These are phyloP conservation scores for Paramecium octaurelia DNA, from an alignment of 73 alveolate species.

Conservation along the genomic window DNA sequence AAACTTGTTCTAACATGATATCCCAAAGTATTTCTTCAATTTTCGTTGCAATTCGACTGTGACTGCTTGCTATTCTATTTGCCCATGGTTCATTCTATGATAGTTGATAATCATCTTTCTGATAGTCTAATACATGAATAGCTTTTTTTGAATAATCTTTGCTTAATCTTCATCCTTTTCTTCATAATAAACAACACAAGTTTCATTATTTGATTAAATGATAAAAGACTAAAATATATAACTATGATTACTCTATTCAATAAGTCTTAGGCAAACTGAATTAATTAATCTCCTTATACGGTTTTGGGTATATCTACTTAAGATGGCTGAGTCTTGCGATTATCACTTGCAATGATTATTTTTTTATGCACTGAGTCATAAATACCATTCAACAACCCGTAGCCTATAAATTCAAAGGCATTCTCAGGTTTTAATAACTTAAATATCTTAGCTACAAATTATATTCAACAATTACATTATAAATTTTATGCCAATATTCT, in stretches of 20 bases:
- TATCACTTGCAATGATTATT: slow-evolving; percentile 33
- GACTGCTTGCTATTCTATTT: neutral
- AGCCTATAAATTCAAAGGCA: slow-evolving; percentile 18
- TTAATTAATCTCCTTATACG: neutral
- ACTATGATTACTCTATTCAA: neutral
- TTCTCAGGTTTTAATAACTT: neutral
- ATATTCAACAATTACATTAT: neutral
- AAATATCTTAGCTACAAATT: slow-evolving; percentile 1
- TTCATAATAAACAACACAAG: neutral
- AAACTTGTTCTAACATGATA: neutral
- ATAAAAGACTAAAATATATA: neutral
- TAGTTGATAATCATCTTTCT: neutral
- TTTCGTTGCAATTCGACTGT: neutral
- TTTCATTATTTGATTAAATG: neutral
- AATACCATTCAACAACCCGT: slow-evolving; percentile 26
- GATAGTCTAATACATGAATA: neutral
- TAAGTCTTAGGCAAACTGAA: neutral
- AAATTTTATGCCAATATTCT: slow-evolving; percentile 40
- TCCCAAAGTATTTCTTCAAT: neutral
- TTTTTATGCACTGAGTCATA: slow-evolving; percentile 30
- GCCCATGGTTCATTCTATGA: neutral
- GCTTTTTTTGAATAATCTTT: neutral
- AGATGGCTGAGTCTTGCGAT: neutral
- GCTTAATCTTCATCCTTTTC: neutral
- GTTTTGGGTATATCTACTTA: slow-evolving; percentile 8